Evolutionary conservation across 2,329 filamentous ascomycete species (phyloP).

Genomic region (Orbilia javanica): DNA sequence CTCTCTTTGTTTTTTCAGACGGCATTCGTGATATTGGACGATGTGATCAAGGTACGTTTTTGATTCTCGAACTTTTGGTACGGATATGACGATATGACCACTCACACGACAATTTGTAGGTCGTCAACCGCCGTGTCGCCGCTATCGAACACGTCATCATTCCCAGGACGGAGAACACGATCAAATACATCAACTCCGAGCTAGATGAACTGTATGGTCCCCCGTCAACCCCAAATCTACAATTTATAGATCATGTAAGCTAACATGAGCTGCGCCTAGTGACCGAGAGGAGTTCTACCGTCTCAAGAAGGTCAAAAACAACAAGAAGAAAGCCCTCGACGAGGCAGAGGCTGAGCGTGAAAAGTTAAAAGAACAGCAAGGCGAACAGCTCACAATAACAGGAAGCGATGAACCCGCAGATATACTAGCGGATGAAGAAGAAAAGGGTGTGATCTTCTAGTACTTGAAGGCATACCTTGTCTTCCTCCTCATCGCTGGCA

Average conservation of each 20-base stretch:
- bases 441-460: constrained; percentile 64
- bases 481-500: constrained; percentile 32
- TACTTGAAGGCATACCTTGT: constrained; percentile 45
- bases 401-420: constrained; percentile 36
- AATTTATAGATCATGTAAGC: not conserved
- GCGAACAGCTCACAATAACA: constrained; percentile 63
- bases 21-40: constrained; percentile 96
- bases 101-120: not conserved
- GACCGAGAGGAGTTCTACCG: constrained; percentile 97
- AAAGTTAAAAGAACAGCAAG: constrained; percentile 73
- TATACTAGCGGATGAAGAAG: constrained; percentile 63
- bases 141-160: constrained; percentile 99
- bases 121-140: constrained; percentile 97
- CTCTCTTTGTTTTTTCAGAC: constrained; percentile 70
- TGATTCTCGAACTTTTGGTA: not conserved
- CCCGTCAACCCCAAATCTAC: not conserved
- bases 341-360: constrained; percentile 77
- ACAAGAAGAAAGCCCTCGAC: constrained; percentile 83
- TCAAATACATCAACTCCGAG: constrained; percentile 95
- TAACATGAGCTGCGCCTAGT: constrained; percentile 8
- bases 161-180: constrained; percentile 98
- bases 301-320: constrained; percentile 91
- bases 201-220: constrained; percentile 85
- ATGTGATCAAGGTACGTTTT: constrained; percentile 86
- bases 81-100: not conserved